Evolutionary conservation across 1,284 basidiomycete genomes (phyloP), one percentile per base, ranked within the genome.

Genomic region (Ceratobasidium papillatum): DNA sequence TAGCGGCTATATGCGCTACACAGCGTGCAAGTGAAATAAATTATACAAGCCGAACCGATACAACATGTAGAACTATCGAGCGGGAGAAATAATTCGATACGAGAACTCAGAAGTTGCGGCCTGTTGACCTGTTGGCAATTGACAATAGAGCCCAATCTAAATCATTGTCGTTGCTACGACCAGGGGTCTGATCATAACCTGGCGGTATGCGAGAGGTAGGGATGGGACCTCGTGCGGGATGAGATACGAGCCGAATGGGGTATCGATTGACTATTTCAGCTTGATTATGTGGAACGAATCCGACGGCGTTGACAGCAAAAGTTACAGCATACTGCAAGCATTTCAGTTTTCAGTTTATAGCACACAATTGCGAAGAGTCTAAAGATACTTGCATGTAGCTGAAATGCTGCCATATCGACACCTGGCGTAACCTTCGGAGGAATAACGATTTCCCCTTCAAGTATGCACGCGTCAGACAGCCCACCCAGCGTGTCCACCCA

Each of bases 381-480:
- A 22, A 32, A 58, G 59, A 41, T 25, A 49, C 62, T 43, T 43
- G 43, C 65, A 27, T 43, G 36, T 36, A 69, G 25, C n/a, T 41
- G 34, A 9, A 69, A 41, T 19, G 38, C 22, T 32, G 65, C 38
- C 8, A 69, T 27, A 3, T 34, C 36, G 51, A 56, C 36, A 30
- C 30, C 45, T 27, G 52, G 52, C 19, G 8, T 14, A 14, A 36
- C 14, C 36, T 38, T 43, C 3, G 49, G 65, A 56, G 65, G 65
- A 41, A 69, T 43, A 9, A n/a, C 45, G 1, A 69, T 69, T 30
- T 69, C 65, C 25, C 65, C 65, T 30, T 69, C 65, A 27, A 69
- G 65, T 12, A 58, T 14, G 19, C 65, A 32, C 12, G 25, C 45
- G 22, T 36, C 36, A n/a, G 36, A 14, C 7, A 7, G 3, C 30